Percentiles rank a stretch among this genome's conserved stretches.
Evolutionary conservation across 2,329 filamentous ascomycete species (phyloP).

Genomic region (Trichoderma endophyticum): DNA sequence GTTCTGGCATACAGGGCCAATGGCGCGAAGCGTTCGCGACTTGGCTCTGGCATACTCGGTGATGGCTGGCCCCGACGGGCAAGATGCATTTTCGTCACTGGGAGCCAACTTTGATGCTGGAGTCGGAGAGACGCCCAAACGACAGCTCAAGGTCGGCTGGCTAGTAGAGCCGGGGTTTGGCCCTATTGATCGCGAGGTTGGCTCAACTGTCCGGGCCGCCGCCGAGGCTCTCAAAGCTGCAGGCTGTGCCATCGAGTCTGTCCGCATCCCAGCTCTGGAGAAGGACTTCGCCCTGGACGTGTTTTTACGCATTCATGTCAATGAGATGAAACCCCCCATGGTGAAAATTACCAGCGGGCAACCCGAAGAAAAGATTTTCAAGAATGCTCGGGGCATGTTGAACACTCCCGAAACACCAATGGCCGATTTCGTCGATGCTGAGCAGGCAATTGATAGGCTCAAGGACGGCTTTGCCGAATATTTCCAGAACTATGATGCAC

Average conservation of each 20-base stretch:
- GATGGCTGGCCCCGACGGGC: background rate
- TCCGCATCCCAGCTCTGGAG: background rate
- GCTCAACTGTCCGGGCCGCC: background rate
- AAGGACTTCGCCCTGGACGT: background rate
- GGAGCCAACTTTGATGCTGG: background rate
- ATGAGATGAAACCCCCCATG: background rate
- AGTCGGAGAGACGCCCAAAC: background rate
- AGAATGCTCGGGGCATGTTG: background rate
- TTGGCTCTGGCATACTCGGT: background rate
- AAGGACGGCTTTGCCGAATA: too few relatives aligned
- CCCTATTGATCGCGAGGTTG: background rate
- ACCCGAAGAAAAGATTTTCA: background rate
- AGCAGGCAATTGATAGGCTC: background rate
- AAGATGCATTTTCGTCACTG: background rate
- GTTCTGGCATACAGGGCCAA: background rate
- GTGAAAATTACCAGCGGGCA: background rate
- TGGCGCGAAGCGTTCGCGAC: conserved; percentile 1
- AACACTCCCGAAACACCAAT: background rate
- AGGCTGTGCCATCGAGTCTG: background rate
- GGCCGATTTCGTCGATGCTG: background rate
- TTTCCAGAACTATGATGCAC: too few relatives aligned
- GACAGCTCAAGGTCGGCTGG: background rate
- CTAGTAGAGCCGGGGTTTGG: background rate
- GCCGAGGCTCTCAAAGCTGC: background rate
- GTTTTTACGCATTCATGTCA: background rate